Evolutionary conservation across 2,329 filamentous ascomycete species (phyloP), one percentile per base, ranked within the genome.

Genomic region (Neurospora sp.): DNA sequence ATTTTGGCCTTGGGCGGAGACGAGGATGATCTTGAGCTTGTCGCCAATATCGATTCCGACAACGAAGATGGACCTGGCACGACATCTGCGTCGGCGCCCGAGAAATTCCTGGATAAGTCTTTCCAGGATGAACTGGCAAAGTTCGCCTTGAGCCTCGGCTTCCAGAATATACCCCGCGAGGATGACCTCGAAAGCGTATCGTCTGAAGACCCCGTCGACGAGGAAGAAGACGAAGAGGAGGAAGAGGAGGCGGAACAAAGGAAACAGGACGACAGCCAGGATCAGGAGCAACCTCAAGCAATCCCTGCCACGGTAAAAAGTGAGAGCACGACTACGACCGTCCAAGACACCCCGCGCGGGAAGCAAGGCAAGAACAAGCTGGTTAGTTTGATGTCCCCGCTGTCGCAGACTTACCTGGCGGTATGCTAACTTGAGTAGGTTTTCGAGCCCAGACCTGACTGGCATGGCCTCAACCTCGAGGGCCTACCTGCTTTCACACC

Each of bases 1-100:
- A 91, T 91, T 72, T 82, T 84, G 73, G 87, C 87, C 15, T 81
- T 91, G 1, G 89, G 89, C 3, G 89, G 89, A 15, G 87, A 90
- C 68, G 87, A 91, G 77, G 83, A 87, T 58, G 89, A 91, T 73
- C 77, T 90, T 62, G 85, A 87, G 42, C 83, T 91, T 40, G 84
- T 91, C 68, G 85, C 83, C 58, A 86, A 85, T 71, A 80, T 84
- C 7, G 80, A 83, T 72, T 87, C 85, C 1, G 84, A 85, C 69
- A 81, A 82, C 23, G 84, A 86, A 58, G 82, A 81, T 36, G 78
- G 78, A 13, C 75, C 76, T 33, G 77, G 76, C 13, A 75, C 76
- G 13, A 71, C 73, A n/a, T 62, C 72, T 38, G 78, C 79, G 70
- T 68, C 71, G 5, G 67, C 62, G 19, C 40, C 72, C 4, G 75